Evolutionary conservation across 495 filamentous ascomycete species (phyloP), one percentile per base, ranked within the genome.

Genomic region (Evernia prunastri): DNA sequence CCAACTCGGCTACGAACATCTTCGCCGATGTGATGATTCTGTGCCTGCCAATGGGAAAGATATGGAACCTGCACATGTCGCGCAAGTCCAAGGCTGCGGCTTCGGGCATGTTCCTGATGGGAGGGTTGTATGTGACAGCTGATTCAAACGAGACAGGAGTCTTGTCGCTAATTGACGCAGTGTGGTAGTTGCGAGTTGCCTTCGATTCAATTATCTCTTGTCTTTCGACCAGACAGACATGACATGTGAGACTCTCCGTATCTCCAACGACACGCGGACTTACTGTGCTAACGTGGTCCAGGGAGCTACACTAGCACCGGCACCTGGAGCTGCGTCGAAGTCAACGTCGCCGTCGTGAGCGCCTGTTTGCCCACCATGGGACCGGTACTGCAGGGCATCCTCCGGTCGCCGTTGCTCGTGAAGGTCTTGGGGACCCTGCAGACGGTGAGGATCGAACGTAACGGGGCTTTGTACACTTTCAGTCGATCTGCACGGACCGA

Each of bases 41-140:
- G 40, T 35, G 78, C 2, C 77, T 85, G 53, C 84, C 83, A 0
- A 72, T 85, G 49, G 78, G 78, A n/a, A 74, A 73, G 18, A 72
- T 83, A 18, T 75, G 74, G 70, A 64, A 70, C 0, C 63, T 81
- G 27, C 76, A 77, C 1, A 74, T 82, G 57, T 75, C 77, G 10
- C 64, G 61, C 18, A 71, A 65, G 7, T 70, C 76, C 63, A 78
- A 76, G 56, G 57, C 40, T 59, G 36, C 37, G 6, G n/a, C 42
- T 59, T 36, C 57, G 23, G n/a, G 37, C 25, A 59, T 59, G 57
- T 59, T 59, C 17, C 11, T 59, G 10, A 25, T 59, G 23, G 36
- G 57, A 40, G 57, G 36, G 5, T 59, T 59, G 36, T 59, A 59
- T n/a, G 57, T 59, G 33, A 23, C 15, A 3, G 11, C 9, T 40